Evolutionary conservation across 2,329 filamentous ascomycete genomes (phyloP).

Genomic region (Chaetomiaceae sp.): DNA sequence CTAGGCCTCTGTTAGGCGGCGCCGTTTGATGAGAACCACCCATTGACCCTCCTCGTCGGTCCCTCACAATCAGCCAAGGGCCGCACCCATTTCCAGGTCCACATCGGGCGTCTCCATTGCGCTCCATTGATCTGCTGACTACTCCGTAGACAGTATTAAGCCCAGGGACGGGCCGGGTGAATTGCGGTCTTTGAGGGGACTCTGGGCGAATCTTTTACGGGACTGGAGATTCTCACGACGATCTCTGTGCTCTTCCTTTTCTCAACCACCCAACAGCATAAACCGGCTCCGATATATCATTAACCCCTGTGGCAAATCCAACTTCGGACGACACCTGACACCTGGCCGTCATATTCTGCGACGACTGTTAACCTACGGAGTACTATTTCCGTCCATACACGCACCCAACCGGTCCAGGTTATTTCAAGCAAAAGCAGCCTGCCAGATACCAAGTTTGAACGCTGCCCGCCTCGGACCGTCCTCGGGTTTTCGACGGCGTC

Average conservation of each 20-base stretch:
- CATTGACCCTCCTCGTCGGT: neutral
- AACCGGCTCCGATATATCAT: too few relatives aligned
- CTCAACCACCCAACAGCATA: too few relatives aligned
- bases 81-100: neutral
- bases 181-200: neutral
- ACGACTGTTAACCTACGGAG: too few relatives aligned
- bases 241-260: neutral
- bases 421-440: too few relatives aligned
- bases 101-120: neutral
- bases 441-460: too few relatives aligned
- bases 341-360: too few relatives aligned
- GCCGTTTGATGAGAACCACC: constrained; percentile 13
- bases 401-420: too few relatives aligned
- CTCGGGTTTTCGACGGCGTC: neutral
- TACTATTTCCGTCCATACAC: too few relatives aligned
- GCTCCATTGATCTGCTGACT: constrained; percentile 1
- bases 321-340: too few relatives aligned
- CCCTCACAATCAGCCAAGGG: constrained; percentile 8
- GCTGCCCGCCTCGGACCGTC: neutral
- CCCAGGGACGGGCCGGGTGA: constrained; percentile 5
- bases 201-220: neutral
- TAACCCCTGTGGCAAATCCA: too few relatives aligned
- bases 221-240: neutral
- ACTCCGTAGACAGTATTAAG: neutral
- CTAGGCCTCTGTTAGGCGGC: too few relatives aligned